Evolutionary conservation across 345 rosid species (phyloP), one percentile per base, ranked within the genome.

Genomic region (Nasturtium officinale): DNA sequence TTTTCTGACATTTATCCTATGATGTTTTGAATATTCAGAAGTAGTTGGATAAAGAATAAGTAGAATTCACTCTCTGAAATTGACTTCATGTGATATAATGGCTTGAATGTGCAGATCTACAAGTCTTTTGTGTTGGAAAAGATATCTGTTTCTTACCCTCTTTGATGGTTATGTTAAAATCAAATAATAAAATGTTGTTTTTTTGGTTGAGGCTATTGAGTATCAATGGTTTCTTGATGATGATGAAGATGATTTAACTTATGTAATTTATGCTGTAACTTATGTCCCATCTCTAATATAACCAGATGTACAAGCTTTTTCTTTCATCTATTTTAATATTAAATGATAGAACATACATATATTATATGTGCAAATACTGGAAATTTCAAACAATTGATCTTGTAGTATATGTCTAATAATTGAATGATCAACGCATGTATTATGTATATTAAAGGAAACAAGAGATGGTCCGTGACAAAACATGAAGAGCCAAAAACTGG

Each of bases 391-490:
- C 43, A 74, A 1, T 2, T 35, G 52, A 57, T n/a, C 52, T 65
- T 37, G 20, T 56, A 65, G 35, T 32, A 42, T 57, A 45, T 35
- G 67, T 53, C 26, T 45, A 65, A 56, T 16, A 47, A 33, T 56
- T 48, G 72, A 56, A 54, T 45, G 20, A 15, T 59, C 45, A 6
- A 37, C 10, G 23, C 42, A 29, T 9, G 50, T 21, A 40, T 60
- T 61, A 23, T 10, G 42, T 3, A 42, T 60, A 28, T 61, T 61
- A 61, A 76, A 69, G 70, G 65, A 53, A 76, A 53, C 58, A 43
- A 68, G 70, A 61, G 7, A 54, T 76, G 75, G 58, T 61, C 69
- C 70, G 75, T 76, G 70, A 68, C 50, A 17, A 42, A 61, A 25
- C 70, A 61, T 43, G 43, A 53, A 69, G 43, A 69, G 63, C 74